Conservation (phyloP, 2,329 filamentous ascomycete species). For the Cercospora janseana region DNA sequence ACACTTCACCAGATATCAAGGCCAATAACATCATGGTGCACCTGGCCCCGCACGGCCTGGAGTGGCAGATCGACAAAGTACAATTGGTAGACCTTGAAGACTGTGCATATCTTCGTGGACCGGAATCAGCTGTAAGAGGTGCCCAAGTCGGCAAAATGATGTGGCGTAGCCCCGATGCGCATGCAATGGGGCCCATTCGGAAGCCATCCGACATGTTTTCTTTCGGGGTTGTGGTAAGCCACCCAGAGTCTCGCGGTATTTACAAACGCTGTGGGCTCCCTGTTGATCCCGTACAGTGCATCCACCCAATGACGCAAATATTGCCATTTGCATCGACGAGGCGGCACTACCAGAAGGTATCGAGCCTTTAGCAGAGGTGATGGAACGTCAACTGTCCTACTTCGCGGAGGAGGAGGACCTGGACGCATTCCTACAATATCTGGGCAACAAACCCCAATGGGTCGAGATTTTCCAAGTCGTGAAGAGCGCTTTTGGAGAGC, state of each 20-base stretch:
- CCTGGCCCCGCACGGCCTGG: constrained; percentile 37
- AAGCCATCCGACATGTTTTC: constrained; percentile 48
- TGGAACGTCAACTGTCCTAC: constrained; percentile 50
- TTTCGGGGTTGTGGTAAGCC: constrained; percentile 45
- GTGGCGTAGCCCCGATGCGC: constrained; percentile 49
- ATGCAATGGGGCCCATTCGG: constrained; percentile 41
- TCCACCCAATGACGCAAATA: constrained; percentile 28
- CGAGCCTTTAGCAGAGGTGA: too few species aligned
- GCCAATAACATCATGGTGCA: constrained; percentile 48
- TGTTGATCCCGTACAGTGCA: too few species aligned
- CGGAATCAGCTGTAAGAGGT: constrained; percentile 40
- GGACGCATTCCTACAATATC: constrained; percentile 20
- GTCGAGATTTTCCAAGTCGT: constrained; percentile 41
- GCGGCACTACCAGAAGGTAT: too few species aligned
- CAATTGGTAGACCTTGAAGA: constrained; percentile 46
- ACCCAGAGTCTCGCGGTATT: too few species aligned
- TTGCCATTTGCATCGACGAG: too few species aligned
- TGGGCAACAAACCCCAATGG: constrained; percentile 46
- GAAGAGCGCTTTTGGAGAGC: constrained; percentile 41
- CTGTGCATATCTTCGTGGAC: constrained; percentile 41
- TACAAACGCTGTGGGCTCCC: too few species aligned
- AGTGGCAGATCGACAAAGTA: constrained; percentile 38
- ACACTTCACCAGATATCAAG: constrained; percentile 42
- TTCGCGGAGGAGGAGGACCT: constrained; percentile 48
- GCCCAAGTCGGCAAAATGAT: constrained; percentile 45